Evolutionary conservation across 352 stramenopile species (phyloP).

Genomic region (Globisporangium polare): DNA sequence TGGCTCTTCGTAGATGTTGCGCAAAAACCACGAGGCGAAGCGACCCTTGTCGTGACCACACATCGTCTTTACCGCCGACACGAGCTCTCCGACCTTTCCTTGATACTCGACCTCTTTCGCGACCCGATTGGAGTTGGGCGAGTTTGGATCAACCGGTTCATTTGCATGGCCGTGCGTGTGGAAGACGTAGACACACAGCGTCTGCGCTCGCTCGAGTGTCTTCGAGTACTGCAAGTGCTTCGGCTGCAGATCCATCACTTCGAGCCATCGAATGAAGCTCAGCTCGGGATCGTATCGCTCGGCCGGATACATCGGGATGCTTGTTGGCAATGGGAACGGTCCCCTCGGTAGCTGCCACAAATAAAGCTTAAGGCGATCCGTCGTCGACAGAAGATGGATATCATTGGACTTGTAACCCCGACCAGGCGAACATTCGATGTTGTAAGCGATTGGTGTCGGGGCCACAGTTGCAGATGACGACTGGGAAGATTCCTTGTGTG

Average conservation of each 20-base stretch:
- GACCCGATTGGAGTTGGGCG: conserved; percentile 37
- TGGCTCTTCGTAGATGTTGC: conserved; percentile 78
- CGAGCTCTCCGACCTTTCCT: conserved; percentile 75
- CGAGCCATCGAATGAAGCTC: conserved; percentile 69
- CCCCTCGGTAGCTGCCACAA: conserved; percentile 81
- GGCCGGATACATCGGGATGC: conserved; percentile 54
- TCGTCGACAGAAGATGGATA: conserved; percentile 56
- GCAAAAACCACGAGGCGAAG: conserved; percentile 77
- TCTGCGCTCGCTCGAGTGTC: conserved; percentile 78
- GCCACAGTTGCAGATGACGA: conserved; percentile 28
- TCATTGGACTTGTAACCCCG: conserved; percentile 82
- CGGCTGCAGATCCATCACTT: conserved; percentile 73
- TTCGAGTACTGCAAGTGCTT: conserved; percentile 74
- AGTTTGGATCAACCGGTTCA: conserved; percentile 30
- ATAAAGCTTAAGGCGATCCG: conserved; percentile 72
- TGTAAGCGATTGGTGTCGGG: conserved; percentile 69
- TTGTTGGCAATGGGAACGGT: conserved; percentile 61
- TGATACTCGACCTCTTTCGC: conserved; percentile 81
- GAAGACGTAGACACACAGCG: conserved; percentile 81
- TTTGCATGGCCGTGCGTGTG: conserved; percentile 74
- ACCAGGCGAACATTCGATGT: conserved; percentile 82
- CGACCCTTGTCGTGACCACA: conserved; percentile 83
- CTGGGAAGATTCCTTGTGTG: conserved; percentile 25
- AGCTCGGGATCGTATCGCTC: conserved; percentile 67
- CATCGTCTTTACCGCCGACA: conserved; percentile 85